phyloP scores from a whole-genome alignment of 192 early-diverging fungal genomes.

The Umbelopsis vinacea region DNA sequence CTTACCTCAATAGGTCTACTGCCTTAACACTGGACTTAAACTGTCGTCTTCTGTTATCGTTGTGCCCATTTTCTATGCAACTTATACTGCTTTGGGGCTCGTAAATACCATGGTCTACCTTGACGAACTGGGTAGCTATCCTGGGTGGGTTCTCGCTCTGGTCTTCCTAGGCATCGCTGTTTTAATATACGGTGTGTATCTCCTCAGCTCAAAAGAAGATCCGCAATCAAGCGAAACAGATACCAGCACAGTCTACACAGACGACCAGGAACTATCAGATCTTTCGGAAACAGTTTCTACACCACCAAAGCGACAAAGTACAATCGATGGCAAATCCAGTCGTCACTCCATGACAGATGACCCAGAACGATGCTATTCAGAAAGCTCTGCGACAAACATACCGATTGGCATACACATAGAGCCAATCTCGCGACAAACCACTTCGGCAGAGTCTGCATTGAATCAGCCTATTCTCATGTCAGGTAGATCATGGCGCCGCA shows the following conservation, averaged over 20 bases:
- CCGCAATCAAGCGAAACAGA: not conserved
- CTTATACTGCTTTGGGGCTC: constrained; percentile 53
- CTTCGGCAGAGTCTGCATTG: not conserved
- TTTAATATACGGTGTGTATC: constrained; percentile 49
- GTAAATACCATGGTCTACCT: constrained; percentile 56
- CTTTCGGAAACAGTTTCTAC: not conserved
- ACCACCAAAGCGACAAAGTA: not conserved
- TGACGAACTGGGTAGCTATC: constrained; percentile 42
- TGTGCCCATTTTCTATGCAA: constrained; percentile 54
- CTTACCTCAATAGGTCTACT: constrained; percentile 45
- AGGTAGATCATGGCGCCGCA: not conserved
- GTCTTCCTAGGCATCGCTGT: constrained; percentile 48
- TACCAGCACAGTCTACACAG: not conserved
- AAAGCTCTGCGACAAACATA: not conserved
- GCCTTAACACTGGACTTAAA: constrained; percentile 54
- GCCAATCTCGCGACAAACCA: constrained; percentile 7
- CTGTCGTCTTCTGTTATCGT: constrained; percentile 53
- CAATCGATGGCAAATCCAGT: not conserved
- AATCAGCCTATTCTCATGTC: not conserved
- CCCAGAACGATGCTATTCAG: not conserved
- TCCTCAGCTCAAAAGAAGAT: constrained; percentile 32
- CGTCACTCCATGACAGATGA: too few relatives aligned
- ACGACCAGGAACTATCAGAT: not conserved
- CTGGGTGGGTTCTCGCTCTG: constrained; percentile 45
- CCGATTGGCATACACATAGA: not conserved